Conservation (phyloP, 257 asterid genomes). For the Jasminum sambac region DNA sequence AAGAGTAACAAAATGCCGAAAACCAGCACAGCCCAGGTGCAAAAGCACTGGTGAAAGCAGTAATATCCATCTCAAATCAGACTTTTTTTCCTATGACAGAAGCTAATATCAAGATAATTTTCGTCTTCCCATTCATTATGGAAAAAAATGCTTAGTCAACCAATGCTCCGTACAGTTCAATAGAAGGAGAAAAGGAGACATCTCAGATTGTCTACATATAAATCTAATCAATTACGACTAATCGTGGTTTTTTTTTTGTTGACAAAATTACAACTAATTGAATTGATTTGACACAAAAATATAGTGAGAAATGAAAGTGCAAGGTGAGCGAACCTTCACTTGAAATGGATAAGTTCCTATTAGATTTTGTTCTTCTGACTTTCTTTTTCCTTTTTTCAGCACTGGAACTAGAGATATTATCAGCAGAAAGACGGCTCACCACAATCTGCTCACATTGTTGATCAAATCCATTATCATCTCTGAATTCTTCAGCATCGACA, state of each 20-base stretch:
- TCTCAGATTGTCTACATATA: neutral
- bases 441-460: slow-evolving; percentile 29
- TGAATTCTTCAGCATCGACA: slow-evolving; percentile 26
- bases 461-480: slow-evolving; percentile 27
- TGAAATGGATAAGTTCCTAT: slow-evolving; percentile 32
- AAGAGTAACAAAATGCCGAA: neutral
- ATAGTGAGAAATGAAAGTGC: neutral
- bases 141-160: slow-evolving; percentile 1
- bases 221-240: slow-evolving; percentile 3
- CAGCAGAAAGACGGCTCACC: slow-evolving; percentile 29
- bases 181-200: neutral
- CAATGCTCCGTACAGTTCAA: slow-evolving; percentile 8
- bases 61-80: slow-evolving; percentile 3
- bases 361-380: slow-evolving; percentile 41
- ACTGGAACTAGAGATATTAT: slow-evolving; percentile 22
- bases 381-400: slow-evolving; percentile 47
- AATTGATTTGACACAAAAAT: neutral
- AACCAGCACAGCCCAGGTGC: neutral
- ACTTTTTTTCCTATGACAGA: neutral
- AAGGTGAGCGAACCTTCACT: slow-evolving; percentile 48
- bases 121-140: neutral
- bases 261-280: too few species aligned
- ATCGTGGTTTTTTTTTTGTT: too few species aligned
- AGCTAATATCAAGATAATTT: neutral
- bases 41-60: neutral